Base-by-base conservation (phyloP, 768 basidiomycete genomes). In the Termitomyces sp. region DNA sequence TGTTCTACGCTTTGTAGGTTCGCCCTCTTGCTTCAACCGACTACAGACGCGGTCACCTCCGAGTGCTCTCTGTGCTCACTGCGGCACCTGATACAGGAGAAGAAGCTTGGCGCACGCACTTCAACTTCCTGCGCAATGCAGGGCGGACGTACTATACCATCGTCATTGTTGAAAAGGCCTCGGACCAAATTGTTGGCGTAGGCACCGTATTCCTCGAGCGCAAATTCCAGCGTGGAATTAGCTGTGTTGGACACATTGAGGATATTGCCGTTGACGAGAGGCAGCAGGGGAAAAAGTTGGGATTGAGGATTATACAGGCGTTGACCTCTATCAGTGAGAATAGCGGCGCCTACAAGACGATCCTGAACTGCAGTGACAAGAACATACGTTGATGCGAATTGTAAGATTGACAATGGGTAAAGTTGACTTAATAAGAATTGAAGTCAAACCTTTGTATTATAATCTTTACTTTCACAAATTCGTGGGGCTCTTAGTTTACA, bases 191-290 rank as follows among this genome's bases (percentile, higher is more conserved):
- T 69, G 88, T 96, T 47, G 95, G 80, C 23, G 86, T 88, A 40
- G 96, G 95, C 18, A 82, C 85, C 5, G 77, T 97, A 56, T 85
- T 98, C 69, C 73, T 98, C 63, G 97, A 99, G 74, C 89, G 89
- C 75, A 98, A 99, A 77, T 98, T 98, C 80, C 75, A 95, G 44
- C 82, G 95, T 41, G 85, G 83, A 1, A 77, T 92, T 16, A 92
- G 93, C n/a, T 80, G 81, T 63, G 91, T 94, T 14, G 96, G 95
- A 0, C 97, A 99, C 69, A 95, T 99, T 63, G 97, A 99, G 75
- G 97, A 99, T 70, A 97, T 99, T 63, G 95, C 93, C 3, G 95
- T 99, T n/a, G 86, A 91, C 74, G 86, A 88, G 74, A 78, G 72
- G 44, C 84, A 90, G 75, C 95, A 97, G 78, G 97, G 97, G 33